A percentile compares a stretch with the other conserved stretches of the same genome.
Conservation (phyloP, 371 early-diverging fungal genomes). For the Mortierella sp. region DNA sequence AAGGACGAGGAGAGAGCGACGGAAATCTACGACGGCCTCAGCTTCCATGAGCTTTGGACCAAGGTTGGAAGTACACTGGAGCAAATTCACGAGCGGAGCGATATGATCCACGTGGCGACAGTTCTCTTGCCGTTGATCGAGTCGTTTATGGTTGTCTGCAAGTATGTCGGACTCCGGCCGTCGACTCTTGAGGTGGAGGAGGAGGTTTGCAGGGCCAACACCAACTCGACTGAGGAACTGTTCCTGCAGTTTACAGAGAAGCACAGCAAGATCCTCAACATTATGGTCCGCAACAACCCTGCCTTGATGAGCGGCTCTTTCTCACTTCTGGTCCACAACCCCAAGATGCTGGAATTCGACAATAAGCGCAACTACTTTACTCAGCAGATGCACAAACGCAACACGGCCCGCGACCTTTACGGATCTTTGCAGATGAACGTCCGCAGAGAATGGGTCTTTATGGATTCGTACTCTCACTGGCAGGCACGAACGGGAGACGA, state of each 20-base stretch:
- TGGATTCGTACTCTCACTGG: slow-evolving; percentile 91
- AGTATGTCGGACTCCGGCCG: slow-evolving; percentile 67
- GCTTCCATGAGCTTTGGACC: slow-evolving; percentile 86
- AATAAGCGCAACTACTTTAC: slow-evolving; percentile 98
- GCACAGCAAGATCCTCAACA: slow-evolving; percentile 96
- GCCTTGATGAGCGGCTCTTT: slow-evolving; percentile 97
- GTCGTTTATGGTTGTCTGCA: slow-evolving; percentile 97
- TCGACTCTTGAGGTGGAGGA: slow-evolving; percentile 56
- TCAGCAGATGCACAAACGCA: slow-evolving; percentile 93
- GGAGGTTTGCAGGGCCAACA: slow-evolving; percentile 36
- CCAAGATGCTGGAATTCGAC: slow-evolving; percentile 98
- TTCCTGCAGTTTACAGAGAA: slow-evolving; percentile 94
- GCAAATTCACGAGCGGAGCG: slow-evolving; percentile 80
- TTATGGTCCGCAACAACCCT: slow-evolving; percentile 98
- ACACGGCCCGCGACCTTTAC: slow-evolving; percentile 75
- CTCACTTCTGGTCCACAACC: slow-evolving; percentile 95
- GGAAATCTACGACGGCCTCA: slow-evolving; percentile 80
- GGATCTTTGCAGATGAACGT: slow-evolving; percentile 90
- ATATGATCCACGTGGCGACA: slow-evolving; percentile 92
- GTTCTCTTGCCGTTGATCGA: slow-evolving; percentile 96
- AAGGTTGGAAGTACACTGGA: slow-evolving; percentile 82
- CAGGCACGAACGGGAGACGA: slow-evolving; percentile 89
- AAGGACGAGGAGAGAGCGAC: slow-evolving; percentile 71
- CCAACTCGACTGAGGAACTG: slow-evolving; percentile 72
- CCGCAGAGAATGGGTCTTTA: slow-evolving; percentile 90